phyloP scores from a whole-genome alignment of 2,329 filamentous ascomycete species.

The Fusarium sp. region DNA sequence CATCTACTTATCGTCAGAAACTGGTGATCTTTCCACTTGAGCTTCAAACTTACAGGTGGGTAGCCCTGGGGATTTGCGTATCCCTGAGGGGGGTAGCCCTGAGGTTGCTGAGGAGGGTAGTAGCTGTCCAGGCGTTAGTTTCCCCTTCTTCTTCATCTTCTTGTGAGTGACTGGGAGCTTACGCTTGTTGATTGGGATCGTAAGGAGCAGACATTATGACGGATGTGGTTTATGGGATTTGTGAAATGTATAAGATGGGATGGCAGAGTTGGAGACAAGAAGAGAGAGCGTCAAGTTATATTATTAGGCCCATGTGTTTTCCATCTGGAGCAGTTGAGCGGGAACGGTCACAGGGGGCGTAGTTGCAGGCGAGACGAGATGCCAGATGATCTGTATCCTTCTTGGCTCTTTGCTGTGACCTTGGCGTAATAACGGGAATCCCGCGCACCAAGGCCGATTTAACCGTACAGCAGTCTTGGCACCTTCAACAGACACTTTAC shows the following conservation, averaged over 20 bases:
- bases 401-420: constrained; percentile 22
- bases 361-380: not conserved
- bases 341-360: not conserved
- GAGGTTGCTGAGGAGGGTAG: not conserved
- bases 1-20: constrained; percentile 38
- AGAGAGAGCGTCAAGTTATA: constrained; percentile 9
- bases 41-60: constrained; percentile 29
- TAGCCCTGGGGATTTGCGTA: constrained; percentile 4
- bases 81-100: not conserved
- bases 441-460: constrained; percentile 23
- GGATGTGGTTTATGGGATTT: not conserved
- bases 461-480: constrained; percentile 34
- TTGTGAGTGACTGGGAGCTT: not conserved
- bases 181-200: constrained; percentile 27
- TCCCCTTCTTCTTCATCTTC: not conserved
- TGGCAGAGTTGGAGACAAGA: not conserved
- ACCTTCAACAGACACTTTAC: not conserved
- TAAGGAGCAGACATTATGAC: constrained; percentile 7
- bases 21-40: not conserved
- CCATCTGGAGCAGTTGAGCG: not conserved
- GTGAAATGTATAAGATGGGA: not conserved
- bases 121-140: constrained; percentile 10
- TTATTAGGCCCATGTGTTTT: not conserved
- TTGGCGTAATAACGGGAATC: constrained; percentile 29
- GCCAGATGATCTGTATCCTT: constrained; percentile 22